These are phyloP conservation scores for Phialophora expanda DNA, from an alignment of 2,329 filamentous ascomycete genomes.

Conservation along the genomic window DNA sequence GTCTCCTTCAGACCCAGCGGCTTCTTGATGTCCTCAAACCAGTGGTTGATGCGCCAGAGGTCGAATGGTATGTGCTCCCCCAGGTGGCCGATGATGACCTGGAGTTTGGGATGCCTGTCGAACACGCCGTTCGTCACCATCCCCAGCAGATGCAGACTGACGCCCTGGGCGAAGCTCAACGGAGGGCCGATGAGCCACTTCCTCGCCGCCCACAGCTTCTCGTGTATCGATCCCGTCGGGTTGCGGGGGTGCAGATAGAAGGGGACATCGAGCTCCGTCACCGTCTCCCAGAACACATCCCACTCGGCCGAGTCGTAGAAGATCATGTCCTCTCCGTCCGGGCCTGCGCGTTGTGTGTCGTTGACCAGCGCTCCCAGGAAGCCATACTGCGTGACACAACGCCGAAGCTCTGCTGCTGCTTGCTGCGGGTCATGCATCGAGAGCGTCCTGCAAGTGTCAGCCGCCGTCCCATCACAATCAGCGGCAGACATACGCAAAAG, in stretches of 20 bases:
- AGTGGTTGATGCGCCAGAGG: conserved; percentile 42
- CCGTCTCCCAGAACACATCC: conserved; percentile 51
- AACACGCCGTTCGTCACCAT: conserved; percentile 42
- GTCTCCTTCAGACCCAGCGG: conserved; percentile 42
- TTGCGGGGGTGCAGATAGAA: conserved; percentile 41
- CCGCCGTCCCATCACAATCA: not conserved
- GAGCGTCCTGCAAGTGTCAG: conserved; percentile 40
- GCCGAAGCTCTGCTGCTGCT: conserved; percentile 48
- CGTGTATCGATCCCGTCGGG: conserved; percentile 52
- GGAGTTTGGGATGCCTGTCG: conserved; percentile 40
- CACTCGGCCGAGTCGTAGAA: conserved; percentile 68
- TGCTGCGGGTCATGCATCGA: conserved; percentile 52
- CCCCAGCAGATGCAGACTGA: conserved; percentile 40
- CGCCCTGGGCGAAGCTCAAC: conserved; percentile 40
- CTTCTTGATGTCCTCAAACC: conserved; percentile 43
- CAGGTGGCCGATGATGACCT: conserved; percentile 41
- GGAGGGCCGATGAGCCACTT: conserved; percentile 41
- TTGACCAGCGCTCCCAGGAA: conserved; percentile 69
- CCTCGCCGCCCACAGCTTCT: conserved; percentile 40
- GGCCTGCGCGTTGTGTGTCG: conserved; percentile 64
- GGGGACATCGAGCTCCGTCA: conserved; percentile 39
- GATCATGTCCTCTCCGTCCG: conserved; percentile 64
- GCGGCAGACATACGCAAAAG: conserved; percentile 44
- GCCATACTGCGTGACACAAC: conserved; percentile 61
- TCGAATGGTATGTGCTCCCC: conserved; percentile 53